A percentile compares a stretch with the other conserved stretches of the same genome.
Evolutionary conservation across 192 early-diverging fungal genomes (phyloP).

Genomic region (Cetraspora pellucida): DNA sequence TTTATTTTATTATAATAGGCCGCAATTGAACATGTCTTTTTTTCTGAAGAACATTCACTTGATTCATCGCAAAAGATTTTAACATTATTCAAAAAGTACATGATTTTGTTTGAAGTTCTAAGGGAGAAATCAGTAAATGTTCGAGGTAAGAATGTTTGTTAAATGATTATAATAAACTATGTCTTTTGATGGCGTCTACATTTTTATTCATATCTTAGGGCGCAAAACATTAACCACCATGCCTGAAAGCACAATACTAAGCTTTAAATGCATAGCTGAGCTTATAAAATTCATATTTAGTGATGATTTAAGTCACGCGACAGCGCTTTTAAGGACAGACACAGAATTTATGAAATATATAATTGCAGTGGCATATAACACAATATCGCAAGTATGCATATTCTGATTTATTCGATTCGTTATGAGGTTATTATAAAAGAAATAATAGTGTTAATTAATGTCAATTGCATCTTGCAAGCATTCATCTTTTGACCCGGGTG

Average conservation of each 20-base stretch:
- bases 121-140: conserved; percentile 47
- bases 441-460: background rate
- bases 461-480: background rate
- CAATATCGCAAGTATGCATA: conserved; percentile 40
- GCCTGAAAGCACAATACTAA: conserved; percentile 20
- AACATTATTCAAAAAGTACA: conserved; percentile 51
- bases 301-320: conserved; percentile 29
- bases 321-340: conserved; percentile 38
- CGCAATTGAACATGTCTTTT: conserved; percentile 43
- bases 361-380: conserved; percentile 40
- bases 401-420: background rate
- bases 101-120: conserved; percentile 44
- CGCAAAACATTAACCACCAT: conserved; percentile 27
- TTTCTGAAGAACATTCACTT: background rate
- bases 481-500: conserved; percentile 11
- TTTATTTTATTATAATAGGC: conserved; percentile 32
- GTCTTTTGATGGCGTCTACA: background rate
- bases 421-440: background rate
- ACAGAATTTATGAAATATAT: conserved; percentile 56
- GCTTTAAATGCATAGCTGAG: conserved; percentile 41
- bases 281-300: conserved; percentile 45
- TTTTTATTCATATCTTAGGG: conserved; percentile 33
- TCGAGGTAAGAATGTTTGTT: conserved; percentile 40
- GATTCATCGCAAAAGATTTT: conserved; percentile 46
- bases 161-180: background rate